These are phyloP conservation scores for Ambrosiella xylebori DNA, from an alignment of 2,329 filamentous ascomycete species.

Conservation along the genomic window DNA sequence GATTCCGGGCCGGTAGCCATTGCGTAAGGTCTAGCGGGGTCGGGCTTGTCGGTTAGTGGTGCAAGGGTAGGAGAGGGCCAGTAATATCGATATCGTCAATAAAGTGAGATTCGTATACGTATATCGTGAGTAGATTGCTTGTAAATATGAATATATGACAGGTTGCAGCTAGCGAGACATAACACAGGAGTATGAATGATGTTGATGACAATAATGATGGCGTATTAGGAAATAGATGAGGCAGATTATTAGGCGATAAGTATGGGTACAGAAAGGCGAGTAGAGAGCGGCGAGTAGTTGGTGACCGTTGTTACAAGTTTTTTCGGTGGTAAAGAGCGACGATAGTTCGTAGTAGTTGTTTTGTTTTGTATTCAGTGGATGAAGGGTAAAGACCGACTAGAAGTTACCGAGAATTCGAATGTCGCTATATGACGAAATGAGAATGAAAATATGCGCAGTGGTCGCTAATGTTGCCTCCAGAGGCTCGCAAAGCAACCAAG, in stretches of 20 bases:
- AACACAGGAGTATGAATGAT: not conserved
- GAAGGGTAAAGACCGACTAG: not conserved
- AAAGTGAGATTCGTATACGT: too few relatives aligned
- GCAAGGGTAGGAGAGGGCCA: not conserved
- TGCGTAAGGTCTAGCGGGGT: not conserved
- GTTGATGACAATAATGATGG: not conserved
- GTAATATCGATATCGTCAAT: not conserved
- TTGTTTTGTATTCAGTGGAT: not conserved
- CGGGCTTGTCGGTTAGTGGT: not conserved
- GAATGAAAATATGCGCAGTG: not conserved
- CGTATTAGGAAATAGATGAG: not conserved
- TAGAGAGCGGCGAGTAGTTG: not conserved
- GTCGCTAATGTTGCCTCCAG: not conserved
- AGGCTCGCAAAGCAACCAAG: not conserved
- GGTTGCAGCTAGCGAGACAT: not conserved
- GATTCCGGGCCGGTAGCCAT: slow-evolving; percentile 7
- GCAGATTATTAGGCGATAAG: not conserved
- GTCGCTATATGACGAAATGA: not conserved
- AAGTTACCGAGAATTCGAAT: not conserved
- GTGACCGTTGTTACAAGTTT: too few relatives aligned
- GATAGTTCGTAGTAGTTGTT: not conserved
- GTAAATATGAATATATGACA: too few relatives aligned
- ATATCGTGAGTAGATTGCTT: too few relatives aligned
- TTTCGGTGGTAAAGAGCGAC: not conserved
- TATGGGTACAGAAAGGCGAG: not conserved